Base-by-base conservation (phyloP, 2,329 filamentous ascomycete species). In the Elsinoe fawcettii region DNA sequence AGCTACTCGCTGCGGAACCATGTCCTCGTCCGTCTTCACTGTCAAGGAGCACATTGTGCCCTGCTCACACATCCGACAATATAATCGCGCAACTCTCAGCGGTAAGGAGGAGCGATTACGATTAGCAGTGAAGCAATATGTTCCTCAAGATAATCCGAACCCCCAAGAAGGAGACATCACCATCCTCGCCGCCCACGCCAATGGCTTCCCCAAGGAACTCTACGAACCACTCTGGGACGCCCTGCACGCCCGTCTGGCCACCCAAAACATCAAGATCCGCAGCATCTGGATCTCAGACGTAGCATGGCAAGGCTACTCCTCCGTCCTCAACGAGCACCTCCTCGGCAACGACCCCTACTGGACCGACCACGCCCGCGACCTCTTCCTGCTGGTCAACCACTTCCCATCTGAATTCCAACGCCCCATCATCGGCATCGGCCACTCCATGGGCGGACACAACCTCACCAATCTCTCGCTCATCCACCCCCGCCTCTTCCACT, bases 151-250 rank as follows among this genome's bases (percentile, higher is more conserved):
- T 66, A 90, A 91, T 64, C 78, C 76, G 0, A 71, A 75, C 22
- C 86, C 89, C 0, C 77, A 82, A 61, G 80, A 83, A 1, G 88
- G 88, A 32, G 88, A 93, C 70, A 75, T 96, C 7, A 96, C 90
- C 18, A 84, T 97, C 59, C 83, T 97, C 57, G 90, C 81, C 9
- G 86, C 86, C 3, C 91, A 96, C 73, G 92, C 90, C 51, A 96
- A 96, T 74, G 92, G 86, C 9, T 96, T 96, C 63, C 87, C 89
- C 9, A 97, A 96, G 79, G 92, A 97, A 76, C 73, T 96, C 1
- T 96, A 96, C 67, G 91, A 96, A 66, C 88, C 92, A 0, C 75
- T 96, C 0, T 96, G 90, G 87, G 88, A 92, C 59, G 89, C 96
- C 54, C 75, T 96, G 1, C 76, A 87, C 63, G 72, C 77, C 16